Evolutionary conservation across 192 early-diverging fungal genomes (phyloP).

Genomic region (Phlyctochytrium arcticum): DNA sequence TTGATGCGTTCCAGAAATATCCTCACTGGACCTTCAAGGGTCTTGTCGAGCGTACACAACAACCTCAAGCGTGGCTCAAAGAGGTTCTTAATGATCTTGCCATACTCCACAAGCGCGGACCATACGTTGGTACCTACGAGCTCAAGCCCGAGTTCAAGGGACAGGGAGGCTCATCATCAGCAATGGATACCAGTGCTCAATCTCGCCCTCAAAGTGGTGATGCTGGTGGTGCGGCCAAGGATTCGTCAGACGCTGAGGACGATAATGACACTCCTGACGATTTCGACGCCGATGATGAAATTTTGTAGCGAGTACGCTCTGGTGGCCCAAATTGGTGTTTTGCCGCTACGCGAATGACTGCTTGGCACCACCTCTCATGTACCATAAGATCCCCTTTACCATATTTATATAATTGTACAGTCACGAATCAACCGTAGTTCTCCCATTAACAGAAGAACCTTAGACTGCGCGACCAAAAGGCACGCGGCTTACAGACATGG

Average conservation of each 20-base stretch:
- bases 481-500: no score
- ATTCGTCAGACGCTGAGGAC: neutral
- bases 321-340: no score
- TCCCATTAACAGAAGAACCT: no score
- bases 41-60: constrained; percentile 72
- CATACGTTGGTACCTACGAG: constrained; percentile 74
- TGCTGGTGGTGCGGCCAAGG: no score
- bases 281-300: neutral
- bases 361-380: no score
- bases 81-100: constrained; percentile 80
- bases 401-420: no score
- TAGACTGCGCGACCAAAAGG: no score
- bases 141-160: constrained; percentile 71
- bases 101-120: constrained; percentile 76
- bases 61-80: constrained; percentile 78
- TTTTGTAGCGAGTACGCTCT: no score
- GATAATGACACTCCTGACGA: neutral
- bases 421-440: no score
- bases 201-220: no score
- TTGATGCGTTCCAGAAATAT: constrained; percentile 72
- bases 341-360: no score
- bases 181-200: neutral
- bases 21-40: constrained; percentile 86
- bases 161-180: neutral
- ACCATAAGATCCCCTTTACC: no score